Percentiles rank a stretch among this genome's conserved stretches.
Conservation (phyloP, 768 basidiomycete genomes). For the Xerocomellus amylosporus region DNA sequence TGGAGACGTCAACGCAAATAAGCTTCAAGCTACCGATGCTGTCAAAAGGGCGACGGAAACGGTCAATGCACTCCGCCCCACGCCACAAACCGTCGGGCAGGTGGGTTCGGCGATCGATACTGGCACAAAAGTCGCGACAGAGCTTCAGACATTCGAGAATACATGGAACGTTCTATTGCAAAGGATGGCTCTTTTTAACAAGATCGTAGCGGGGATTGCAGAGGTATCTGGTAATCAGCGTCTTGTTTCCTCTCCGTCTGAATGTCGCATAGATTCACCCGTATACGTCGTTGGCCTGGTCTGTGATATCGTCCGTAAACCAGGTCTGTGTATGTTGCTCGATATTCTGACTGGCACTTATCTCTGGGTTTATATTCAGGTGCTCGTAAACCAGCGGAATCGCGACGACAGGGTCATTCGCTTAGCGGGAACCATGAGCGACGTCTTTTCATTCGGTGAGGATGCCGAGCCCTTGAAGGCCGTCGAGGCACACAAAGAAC, state of each 20-base stretch:
- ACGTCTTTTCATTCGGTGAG: not conserved
- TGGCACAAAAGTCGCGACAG: not conserved
- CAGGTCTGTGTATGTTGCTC: constrained; percentile 1
- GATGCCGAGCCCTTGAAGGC: constrained; percentile 2
- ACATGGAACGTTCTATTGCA: constrained; percentile 8
- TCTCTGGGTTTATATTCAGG: no score
- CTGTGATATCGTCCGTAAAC: constrained; percentile 11
- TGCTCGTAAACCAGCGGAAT: constrained; percentile 6
- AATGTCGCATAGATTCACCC: constrained; percentile 10
- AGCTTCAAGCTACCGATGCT: no score
- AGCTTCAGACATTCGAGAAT: constrained; percentile 3
- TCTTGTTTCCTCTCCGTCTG: not conserved
- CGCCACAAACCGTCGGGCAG: not conserved
- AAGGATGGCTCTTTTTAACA: constrained; percentile 6
- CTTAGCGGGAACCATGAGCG: constrained; percentile 9
- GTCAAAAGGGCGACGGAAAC: no score
- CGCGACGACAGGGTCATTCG: constrained; percentile 8
- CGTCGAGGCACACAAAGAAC: not conserved
- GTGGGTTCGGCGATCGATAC: not conserved
- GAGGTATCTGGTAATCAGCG: not conserved
- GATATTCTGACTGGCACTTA: not conserved
- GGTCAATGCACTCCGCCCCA: not conserved
- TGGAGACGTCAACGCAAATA: no score
- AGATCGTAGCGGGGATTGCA: no score
- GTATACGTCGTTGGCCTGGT: constrained; percentile 9